Base-by-base conservation (phyloP, 78 protist species). In the Cyanophora paradoxa region DNA sequence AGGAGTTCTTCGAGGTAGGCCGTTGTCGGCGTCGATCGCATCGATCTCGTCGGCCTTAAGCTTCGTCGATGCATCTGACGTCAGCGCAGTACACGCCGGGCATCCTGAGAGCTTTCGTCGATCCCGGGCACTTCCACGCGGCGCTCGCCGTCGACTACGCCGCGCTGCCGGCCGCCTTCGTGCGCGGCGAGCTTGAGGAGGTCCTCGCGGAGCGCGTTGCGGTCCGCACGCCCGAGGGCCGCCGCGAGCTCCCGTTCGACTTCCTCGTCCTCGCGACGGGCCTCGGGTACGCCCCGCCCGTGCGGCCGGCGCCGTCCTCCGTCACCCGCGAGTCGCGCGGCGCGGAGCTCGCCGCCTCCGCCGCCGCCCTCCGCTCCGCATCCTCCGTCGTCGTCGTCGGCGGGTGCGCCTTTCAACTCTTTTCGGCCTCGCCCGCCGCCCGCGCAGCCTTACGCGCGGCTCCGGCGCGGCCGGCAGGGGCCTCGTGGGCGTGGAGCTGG, bases 401-500 rank as follows among this genome's bases (percentile, higher is more conserved):
- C 3, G 74, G n/a, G n/a, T n/a, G n/a, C n/a, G n/a, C n/a, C n/a
- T n/a, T n/a, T n/a, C n/a, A n/a, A n/a, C n/a, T n/a, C n/a, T n/a
- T n/a, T n/a, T n/a, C n/a, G n/a, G n/a, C n/a, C n/a, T n/a, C n/a
- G n/a, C n/a, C n/a, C n/a, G n/a, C n/a, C n/a, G n/a, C n/a, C n/a
- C n/a, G n/a, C n/a, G n/a, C n/a, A n/a, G n/a, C n/a, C n/a, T n/a
- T n/a, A n/a, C n/a, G n/a, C n/a, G n/a, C n/a, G n/a, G n/a, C n/a
- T n/a, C n/a, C n/a, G n/a, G n/a, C n/a, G n/a, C n/a, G n/a, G n/a
- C n/a, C n/a, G n/a, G n/a, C n/a, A n/a, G 74, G 2, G 74, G 74
- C 36, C 22, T 42, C n/a, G 74, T 68, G 14, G 74, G 74, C 41
- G 74, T 68, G 14, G 74, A 68, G 37, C 59, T 68, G 14, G 74